Conservation (phyloP, 2,329 filamentous ascomycete genomes). For the Lasiodiplodia sp. region DNA sequence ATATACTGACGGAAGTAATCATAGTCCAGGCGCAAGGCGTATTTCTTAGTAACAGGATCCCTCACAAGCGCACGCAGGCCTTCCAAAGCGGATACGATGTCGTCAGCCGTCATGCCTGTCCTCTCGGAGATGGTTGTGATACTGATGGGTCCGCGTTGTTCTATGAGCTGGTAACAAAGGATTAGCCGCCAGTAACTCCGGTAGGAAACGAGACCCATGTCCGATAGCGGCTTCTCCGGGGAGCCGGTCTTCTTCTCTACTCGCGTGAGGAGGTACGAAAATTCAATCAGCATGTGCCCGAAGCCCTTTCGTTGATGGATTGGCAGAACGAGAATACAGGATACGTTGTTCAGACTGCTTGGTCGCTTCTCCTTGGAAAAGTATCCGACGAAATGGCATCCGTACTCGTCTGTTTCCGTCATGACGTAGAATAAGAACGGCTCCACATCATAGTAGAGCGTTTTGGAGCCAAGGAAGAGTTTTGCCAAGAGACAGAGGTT, state of each 20-base stretch:
- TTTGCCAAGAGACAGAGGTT: constrained; percentile 96
- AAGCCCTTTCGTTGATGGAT: constrained; percentile 98
- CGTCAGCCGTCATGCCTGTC: constrained; percentile 94
- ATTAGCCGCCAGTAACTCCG: constrained; percentile 95
- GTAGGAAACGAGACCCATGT: constrained; percentile 97
- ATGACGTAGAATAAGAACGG: constrained; percentile 98
- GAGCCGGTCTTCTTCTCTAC: constrained; percentile 94
- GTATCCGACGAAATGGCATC: constrained; percentile 98
- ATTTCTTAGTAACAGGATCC: constrained; percentile 86
- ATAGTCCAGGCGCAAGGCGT: constrained; percentile 87
- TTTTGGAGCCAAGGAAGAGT: constrained; percentile 97
- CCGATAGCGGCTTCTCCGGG: constrained; percentile 94
- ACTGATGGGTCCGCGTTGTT: constrained; percentile 64
- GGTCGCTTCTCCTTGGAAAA: constrained; percentile 98
- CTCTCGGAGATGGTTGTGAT: constrained; percentile 78
- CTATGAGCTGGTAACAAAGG: constrained; percentile 81
- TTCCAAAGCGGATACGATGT: constrained; percentile 93
- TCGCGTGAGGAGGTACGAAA: constrained; percentile 93
- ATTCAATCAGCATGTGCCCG: constrained; percentile 95
- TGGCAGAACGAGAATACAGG: constrained; percentile 92
- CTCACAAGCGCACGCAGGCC: constrained; percentile 87
- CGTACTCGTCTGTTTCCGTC: constrained; percentile 88
- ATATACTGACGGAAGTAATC: constrained; percentile 88
- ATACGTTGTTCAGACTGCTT: constrained; percentile 95
- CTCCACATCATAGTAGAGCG: constrained; percentile 96